Evolutionary conservation across 768 basidiomycete species (phyloP).

Genomic region (Gloeostereum incarnatum): DNA sequence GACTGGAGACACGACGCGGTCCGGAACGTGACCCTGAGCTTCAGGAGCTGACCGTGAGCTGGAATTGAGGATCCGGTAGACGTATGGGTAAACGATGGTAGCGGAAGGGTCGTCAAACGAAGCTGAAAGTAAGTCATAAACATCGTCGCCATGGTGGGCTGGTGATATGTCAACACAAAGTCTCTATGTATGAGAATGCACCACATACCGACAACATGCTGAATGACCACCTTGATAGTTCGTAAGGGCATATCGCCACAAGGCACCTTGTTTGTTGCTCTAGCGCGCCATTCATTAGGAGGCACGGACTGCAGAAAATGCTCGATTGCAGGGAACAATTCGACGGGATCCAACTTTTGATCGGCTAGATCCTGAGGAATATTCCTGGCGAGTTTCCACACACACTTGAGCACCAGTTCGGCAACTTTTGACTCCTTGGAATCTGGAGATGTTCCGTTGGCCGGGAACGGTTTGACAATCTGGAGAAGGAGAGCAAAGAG

Average conservation of each 20-base stretch:
- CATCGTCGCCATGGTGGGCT: constrained; percentile 82
- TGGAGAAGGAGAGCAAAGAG: constrained; percentile 77
- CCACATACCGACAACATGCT: constrained; percentile 87
- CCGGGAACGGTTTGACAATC: constrained; percentile 78
- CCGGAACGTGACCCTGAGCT: constrained; percentile 21
- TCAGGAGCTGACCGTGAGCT: constrained; percentile 35
- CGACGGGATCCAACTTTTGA: constrained; percentile 72
- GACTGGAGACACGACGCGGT: constrained; percentile 36
- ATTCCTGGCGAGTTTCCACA: constrained; percentile 95
- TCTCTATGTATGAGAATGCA: background rate
- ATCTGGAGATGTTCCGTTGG: constrained; percentile 58
- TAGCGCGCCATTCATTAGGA: constrained; percentile 92
- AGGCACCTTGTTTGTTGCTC: constrained; percentile 85
- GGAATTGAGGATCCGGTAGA: constrained; percentile 84
- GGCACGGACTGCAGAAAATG: constrained; percentile 89
- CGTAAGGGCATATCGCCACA: constrained; percentile 97
- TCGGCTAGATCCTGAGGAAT: constrained; percentile 88
- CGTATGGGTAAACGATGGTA: constrained; percentile 95
- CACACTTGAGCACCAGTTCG: constrained; percentile 89
- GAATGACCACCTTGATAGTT: constrained; percentile 97
- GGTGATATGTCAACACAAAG: constrained; percentile 9
- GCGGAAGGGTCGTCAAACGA: constrained; percentile 96
- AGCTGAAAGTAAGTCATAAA: constrained; percentile 83
- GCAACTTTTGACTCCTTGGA: constrained; percentile 84
- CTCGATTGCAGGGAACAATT: constrained; percentile 88